These are phyloP conservation scores for Pinus tabuliformis DNA, from an alignment of 75 land plant genomes.

Conservation along the genomic window DNA sequence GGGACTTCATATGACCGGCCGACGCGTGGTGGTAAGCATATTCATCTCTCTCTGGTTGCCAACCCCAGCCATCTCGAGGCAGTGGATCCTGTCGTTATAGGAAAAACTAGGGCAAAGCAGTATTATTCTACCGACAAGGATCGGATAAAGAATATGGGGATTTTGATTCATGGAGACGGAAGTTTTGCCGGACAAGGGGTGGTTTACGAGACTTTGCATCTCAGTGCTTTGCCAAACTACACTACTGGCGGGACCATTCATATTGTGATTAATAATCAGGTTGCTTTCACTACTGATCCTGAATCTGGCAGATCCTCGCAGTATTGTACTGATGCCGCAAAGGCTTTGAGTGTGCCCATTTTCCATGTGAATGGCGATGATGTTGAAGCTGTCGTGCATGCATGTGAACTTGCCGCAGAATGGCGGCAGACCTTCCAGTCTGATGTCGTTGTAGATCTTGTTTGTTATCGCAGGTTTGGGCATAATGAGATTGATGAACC, in stretches of 20 bases:
- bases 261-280: slow-evolving; percentile 96
- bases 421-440: slow-evolving; percentile 94
- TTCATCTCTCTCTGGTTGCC: slow-evolving; percentile 94
- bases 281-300: slow-evolving; percentile 98
- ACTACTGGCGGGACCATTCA: slow-evolving; percentile 97
- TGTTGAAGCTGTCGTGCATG: slow-evolving; percentile 93
- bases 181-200: slow-evolving; percentile 99
- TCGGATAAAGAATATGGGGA: slow-evolving; percentile 72
- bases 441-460: slow-evolving; percentile 94
- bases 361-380: slow-evolving; percentile 99
- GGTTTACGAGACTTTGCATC: slow-evolving; percentile 93
- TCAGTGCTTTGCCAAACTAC: slow-evolving; percentile 95
- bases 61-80: slow-evolving; percentile 99
- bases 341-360: slow-evolving; percentile 90
- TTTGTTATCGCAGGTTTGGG: slow-evolving; percentile 95
- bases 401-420: slow-evolving; percentile 93
- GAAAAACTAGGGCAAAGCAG: slow-evolving; percentile 95
- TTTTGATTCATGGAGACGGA: slow-evolving; percentile 96
- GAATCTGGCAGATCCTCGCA: slow-evolving; percentile 86
- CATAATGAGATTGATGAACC: slow-evolving; percentile 99
- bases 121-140: slow-evolving; percentile 80
- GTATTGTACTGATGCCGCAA: slow-evolving; percentile 98
- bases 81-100: slow-evolving; percentile 93
- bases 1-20: slow-evolving; percentile 99
- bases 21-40: slow-evolving; percentile 83